Evolutionary conservation across 2,329 filamentous ascomycete genomes (phyloP), one percentile per base, ranked within the genome.

Genomic region (Cladophialophora yegresii): DNA sequence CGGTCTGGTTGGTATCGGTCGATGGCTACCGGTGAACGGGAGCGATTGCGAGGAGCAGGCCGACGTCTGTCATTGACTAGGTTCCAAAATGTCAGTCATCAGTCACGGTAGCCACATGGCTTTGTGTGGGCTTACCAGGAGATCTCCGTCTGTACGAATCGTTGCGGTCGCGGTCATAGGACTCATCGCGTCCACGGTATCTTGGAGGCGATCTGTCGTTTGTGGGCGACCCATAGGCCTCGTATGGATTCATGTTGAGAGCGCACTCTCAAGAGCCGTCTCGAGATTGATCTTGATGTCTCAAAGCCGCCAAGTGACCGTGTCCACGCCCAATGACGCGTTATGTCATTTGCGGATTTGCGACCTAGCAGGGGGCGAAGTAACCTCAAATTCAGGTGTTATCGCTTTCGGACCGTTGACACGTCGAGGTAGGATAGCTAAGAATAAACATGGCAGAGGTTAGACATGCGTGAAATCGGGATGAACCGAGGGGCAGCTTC

Each of bases 1-100:
- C 66, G 65, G 20, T 83, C 82, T 10, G 86, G 86, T 72, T 88
- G 85, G 70, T 88, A 89, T 32, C 86, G 82, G 71, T 89, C 86
- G 70, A 88, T 87, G 69, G 81, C 81, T 32, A 80, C 78, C 12
- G 86, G 86, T 10, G 86, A 88, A 58, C 86, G 83, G 47, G 86
- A 88, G 62, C 86, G 78, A 49, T 74, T 76, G 61, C 81, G 83
- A 53, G 73, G 74, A 23, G 77, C 77, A 63, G 77, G 75, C 63
- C 79, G 77, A 57, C 79, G 76, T 66, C 79, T 77, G 65, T 81
- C 79, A 60, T 80, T 67, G 30, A 56, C 65, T 65, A 43, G 55
- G 30, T 32, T 23, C 5, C 23, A 33, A 62, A 9, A 47, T 23
- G 47, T 65, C 20, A 67, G 57, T 55, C 20, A 28, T 26, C 5